These are phyloP conservation scores for Penicillium atrosanguineum DNA, from an alignment of 495 filamentous ascomycete species.

Conservation along the genomic window DNA sequence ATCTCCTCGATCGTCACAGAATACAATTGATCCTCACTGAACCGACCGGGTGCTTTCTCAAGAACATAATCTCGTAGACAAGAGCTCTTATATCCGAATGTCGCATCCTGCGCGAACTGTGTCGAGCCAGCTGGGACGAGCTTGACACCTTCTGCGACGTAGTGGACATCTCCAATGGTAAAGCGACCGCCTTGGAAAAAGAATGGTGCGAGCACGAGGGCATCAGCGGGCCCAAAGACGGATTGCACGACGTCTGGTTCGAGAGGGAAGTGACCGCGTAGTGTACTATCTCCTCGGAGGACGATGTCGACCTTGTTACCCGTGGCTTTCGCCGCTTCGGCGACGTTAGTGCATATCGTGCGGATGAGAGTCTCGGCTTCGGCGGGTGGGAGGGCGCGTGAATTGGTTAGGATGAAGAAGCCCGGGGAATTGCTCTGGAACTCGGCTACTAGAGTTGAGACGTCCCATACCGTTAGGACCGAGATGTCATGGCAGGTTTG, in stretches of 20 bases:
- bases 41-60: constrained; percentile 47
- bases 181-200: constrained; percentile 53
- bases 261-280: constrained; percentile 53
- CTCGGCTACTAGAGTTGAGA: constrained; percentile 38
- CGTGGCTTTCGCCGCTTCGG: constrained; percentile 34
- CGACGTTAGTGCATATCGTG: constrained; percentile 47
- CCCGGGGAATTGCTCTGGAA: constrained; percentile 35
- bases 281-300: constrained; percentile 51
- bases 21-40: constrained; percentile 27
- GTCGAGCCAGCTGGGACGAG: constrained; percentile 48
- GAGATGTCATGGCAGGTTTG: constrained; percentile 56
- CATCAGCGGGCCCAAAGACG: constrained; percentile 44
- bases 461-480: constrained; percentile 55
- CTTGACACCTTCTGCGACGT: constrained; percentile 45
- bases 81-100: constrained; percentile 52
- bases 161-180: constrained; percentile 54
- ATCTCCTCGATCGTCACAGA: constrained; percentile 48
- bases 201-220: constrained; percentile 50
- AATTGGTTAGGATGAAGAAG: constrained; percentile 59
- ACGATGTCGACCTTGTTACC: constrained; percentile 47
- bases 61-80: constrained; percentile 48
- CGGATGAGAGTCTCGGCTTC: constrained; percentile 41
- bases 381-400: constrained; percentile 46
- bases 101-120: constrained; percentile 51
- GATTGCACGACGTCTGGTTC: constrained; percentile 49